Evolutionary conservation across 176 grass and related monocot genomes (phyloP).

Genomic region (Olyra latifolia): DNA sequence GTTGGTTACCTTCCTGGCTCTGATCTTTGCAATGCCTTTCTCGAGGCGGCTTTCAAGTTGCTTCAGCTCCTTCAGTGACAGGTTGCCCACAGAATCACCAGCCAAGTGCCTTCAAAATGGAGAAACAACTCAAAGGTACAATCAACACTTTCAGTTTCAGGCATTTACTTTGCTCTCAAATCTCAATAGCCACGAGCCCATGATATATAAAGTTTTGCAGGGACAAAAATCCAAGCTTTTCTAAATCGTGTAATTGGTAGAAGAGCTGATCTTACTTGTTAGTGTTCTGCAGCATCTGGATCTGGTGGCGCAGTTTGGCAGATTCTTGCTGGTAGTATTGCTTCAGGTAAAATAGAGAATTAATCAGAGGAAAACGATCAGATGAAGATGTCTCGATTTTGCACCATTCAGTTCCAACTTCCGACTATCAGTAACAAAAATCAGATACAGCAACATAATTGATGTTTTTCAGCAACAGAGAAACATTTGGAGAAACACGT

Average conservation of each 20-base stretch:
- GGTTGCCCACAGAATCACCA: slow-evolving; percentile 57
- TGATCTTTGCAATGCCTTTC: slow-evolving; percentile 78
- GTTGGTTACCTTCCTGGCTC: slow-evolving; percentile 61
- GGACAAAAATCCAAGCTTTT: background rate
- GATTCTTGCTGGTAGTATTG: slow-evolving; percentile 93
- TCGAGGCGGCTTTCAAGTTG: slow-evolving; percentile 74
- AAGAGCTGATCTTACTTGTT: slow-evolving; percentile 56
- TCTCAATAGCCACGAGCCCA: background rate
- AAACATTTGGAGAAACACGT: background rate
- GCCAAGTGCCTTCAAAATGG: slow-evolving; percentile 55
- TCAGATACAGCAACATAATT: background rate
- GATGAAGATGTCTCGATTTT: slow-evolving; percentile 1
- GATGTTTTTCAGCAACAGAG: background rate
- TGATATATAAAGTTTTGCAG: background rate
- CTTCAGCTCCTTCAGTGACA: slow-evolving; percentile 71
- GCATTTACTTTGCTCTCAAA: background rate
- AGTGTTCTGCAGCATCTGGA: slow-evolving; percentile 83
- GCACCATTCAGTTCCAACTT: background rate
- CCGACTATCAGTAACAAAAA: background rate
- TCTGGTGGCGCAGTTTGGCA: slow-evolving; percentile 67
- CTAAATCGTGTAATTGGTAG: background rate
- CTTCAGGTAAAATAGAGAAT: slow-evolving; percentile 41
- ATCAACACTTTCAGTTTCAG: background rate
- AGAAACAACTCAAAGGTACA: background rate
- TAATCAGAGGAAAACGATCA: background rate